Conservation (phyloP, 805 yeast genomes). For the Pichia membranifaciens region DNA sequence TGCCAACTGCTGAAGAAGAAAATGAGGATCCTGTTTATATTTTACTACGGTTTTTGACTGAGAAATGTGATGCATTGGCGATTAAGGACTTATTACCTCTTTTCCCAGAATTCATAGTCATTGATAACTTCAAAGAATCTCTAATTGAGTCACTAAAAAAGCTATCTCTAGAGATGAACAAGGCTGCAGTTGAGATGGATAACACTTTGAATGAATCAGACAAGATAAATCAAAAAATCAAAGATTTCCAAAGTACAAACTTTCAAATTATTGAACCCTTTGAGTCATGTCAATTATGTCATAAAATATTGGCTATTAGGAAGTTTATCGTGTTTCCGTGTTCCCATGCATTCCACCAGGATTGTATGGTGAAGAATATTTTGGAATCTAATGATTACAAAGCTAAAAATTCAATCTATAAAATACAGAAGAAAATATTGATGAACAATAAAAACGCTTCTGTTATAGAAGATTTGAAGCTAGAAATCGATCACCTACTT, state of each 20-base stretch:
- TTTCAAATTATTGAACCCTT: constrained; percentile 75
- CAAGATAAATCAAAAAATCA: constrained; percentile 56
- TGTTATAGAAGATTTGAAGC: constrained; percentile 27
- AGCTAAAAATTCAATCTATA: constrained; percentile 56
- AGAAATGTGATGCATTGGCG: constrained; percentile 46
- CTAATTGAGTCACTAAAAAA: constrained; percentile 72
- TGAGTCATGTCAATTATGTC: constrained; percentile 71
- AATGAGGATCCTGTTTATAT: constrained; percentile 25
- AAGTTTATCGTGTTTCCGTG: constrained; percentile 84
- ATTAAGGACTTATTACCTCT: constrained; percentile 80
- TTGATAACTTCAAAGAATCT: constrained; percentile 80
- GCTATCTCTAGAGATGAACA: constrained; percentile 60
- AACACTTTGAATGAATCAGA: constrained; percentile 57
- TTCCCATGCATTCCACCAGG: constrained; percentile 82
- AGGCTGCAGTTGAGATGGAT: constrained; percentile 68
- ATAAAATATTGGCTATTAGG: constrained; percentile 60
- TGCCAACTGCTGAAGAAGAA: not conserved
- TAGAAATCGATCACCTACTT: constrained; percentile 54
- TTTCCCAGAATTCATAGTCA: constrained; percentile 76
- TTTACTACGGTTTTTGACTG: constrained; percentile 33
- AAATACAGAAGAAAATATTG: constrained; percentile 41
- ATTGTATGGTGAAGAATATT: constrained; percentile 66
- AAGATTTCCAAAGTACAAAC: constrained; percentile 41
- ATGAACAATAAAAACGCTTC: constrained; percentile 31
- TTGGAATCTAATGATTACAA: constrained; percentile 60